Evolutionary conservation across 2,329 filamentous ascomycete species (phyloP).

Genomic region (Ambrosiella cleistominuta): DNA sequence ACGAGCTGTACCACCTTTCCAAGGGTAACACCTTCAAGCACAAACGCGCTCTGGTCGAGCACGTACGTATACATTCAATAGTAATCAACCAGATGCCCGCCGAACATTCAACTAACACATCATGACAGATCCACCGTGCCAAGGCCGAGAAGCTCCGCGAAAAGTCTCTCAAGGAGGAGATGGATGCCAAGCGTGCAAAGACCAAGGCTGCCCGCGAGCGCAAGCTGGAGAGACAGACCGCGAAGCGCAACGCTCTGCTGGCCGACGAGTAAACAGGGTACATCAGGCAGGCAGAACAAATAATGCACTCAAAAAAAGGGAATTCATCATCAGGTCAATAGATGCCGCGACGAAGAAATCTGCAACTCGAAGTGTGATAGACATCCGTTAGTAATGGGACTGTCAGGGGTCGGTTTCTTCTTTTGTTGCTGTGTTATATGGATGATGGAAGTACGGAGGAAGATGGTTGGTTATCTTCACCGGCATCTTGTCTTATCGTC

Average conservation of each 20-base stretch:
- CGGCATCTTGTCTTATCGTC: too few species aligned
- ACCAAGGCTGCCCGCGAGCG: conserved; percentile 99
- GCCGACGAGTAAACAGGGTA: conserved; percentile 36
- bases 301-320: conserved; percentile 12
- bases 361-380: neutral
- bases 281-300: conserved; percentile 13
- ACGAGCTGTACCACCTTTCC: conserved; percentile 99
- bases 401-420: neutral
- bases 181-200: conserved; percentile 99
- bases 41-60: conserved; percentile 99
- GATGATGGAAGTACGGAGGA: neutral
- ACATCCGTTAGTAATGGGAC: neutral
- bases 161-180: conserved; percentile 93
- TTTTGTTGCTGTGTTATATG: neutral
- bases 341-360: conserved; percentile 15
- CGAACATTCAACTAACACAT: neutral
- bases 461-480: too few species aligned
- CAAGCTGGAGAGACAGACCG: conserved; percentile 77
- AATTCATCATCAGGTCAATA: conserved; percentile 12
- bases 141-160: conserved; percentile 99
- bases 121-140: conserved; percentile 85
- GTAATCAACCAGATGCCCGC: neutral
- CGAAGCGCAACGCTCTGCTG: conserved; percentile 77
- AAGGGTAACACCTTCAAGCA: conserved; percentile 99
- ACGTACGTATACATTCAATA: conserved; percentile 51